Evolutionary conservation across 2,329 filamentous ascomycete species (phyloP).

Genomic region (Aspergillus pseudonomiae): DNA sequence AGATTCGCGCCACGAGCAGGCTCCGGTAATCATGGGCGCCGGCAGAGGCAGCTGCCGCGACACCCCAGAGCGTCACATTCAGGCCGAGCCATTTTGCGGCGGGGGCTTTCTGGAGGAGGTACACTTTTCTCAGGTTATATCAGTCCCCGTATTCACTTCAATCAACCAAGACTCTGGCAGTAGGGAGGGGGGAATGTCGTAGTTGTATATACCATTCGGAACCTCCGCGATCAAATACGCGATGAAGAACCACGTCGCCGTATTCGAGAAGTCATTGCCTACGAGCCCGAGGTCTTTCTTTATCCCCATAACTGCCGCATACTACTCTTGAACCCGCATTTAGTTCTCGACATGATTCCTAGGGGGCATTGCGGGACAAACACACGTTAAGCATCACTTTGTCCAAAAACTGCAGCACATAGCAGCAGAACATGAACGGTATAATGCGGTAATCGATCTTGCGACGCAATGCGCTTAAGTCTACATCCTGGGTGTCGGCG

Average conservation of each 20-base stretch:
- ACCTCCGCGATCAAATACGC: conserved; percentile 61
- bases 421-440: conserved; percentile 37
- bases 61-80: conserved; percentile 60
- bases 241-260: conserved; percentile 64
- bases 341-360: neutral
- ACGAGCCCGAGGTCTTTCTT: conserved; percentile 55
- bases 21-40: conserved; percentile 58
- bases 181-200: no score
- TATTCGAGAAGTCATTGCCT: conserved; percentile 63
- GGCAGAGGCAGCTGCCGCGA: conserved; percentile 46
- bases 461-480: conserved; percentile 28
- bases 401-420: conserved; percentile 38
- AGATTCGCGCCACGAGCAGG: conserved; percentile 59
- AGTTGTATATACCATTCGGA: conserved; percentile 52
- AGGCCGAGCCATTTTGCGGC: conserved; percentile 55
- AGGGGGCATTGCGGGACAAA: neutral
- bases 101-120: conserved; percentile 27
- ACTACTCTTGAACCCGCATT: conserved; percentile 27
- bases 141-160: neutral
- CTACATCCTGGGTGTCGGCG: conserved; percentile 10
- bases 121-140: conserved; percentile 8
- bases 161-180: neutral
- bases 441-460: conserved; percentile 37
- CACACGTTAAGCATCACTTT: conserved; percentile 36
- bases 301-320: conserved; percentile 67